Evolutionary conservation across 1,284 basidiomycete genomes (phyloP), one percentile per base, ranked within the genome.

Genomic region (Cutaneotrichosporon sp.): DNA sequence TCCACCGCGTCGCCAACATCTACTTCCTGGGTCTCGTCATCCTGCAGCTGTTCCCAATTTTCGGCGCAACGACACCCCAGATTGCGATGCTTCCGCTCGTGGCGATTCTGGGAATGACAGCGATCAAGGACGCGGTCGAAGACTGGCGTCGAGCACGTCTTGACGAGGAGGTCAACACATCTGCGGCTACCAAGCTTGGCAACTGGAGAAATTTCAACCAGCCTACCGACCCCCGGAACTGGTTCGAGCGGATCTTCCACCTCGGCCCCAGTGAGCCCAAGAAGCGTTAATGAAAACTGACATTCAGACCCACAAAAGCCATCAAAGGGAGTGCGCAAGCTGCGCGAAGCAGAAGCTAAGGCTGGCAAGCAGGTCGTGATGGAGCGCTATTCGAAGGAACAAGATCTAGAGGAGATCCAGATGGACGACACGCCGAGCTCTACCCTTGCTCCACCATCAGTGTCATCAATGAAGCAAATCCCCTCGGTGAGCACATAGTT

Each of bases 81-180:
- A 84, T 91, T 52, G 84, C 90, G 5, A 87, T 90, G 70, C 76
- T 97, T 22, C 94, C 93, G 0, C 80, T 97, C 19, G 77, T 90
- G 17, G 88, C 92, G 71, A 96, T 97, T 61, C 75, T 97, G 39
- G 72, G 79, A 27, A 87, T 96, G 56, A 97, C 94, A 7, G 92
- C 87, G 10, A 84, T 96, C 77, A 97, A 97, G 74, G 93, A 97
- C 71, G 90, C 85, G 11, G 79, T 97, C 51, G 94, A 97, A 76
- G 93, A 97, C 75, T 93, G 90, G 71, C 84, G 93, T 20, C 83
- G 93, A 55, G 87, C 88, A 5, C 70, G 77, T 4, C 80, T 94
- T 41, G 93, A 97, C 70, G 88, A 96, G 61, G 83, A 92, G 52
- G 71, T 73, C 38, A 73, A 73, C 54, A 71, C 68, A 37, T 67